Evolutionary conservation across 805 yeast species (phyloP), one percentile per base, ranked within the genome.

Genomic region (Pichia heedii): DNA sequence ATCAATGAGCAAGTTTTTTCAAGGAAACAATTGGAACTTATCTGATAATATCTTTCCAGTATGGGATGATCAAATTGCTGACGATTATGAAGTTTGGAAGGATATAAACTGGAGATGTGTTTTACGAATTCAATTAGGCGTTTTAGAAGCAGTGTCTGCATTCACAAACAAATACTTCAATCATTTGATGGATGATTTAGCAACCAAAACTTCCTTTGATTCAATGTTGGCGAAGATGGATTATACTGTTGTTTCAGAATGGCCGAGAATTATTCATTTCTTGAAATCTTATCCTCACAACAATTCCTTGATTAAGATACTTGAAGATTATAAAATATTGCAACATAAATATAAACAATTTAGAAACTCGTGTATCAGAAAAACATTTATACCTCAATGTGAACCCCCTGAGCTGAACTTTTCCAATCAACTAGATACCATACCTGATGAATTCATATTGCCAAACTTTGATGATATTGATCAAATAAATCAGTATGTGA

Each of bases 111-210:
- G 81, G 71, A 72, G 71, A 37, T 71, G 77, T 43, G 79, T 85
- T 37, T 79, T 83, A 11, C 85, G 81, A 55, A 84, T 89, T 36
- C 93, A 88, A 56, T 69, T 83, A 33, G 94, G 94, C 34, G 77
- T 88, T 27, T 66, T 88, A 46, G 94, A 85, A 56, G 85, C 87
- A 0, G 65, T 87, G 44, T 71, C 78, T 36, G 73, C 81, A 26
- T 71, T 94, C 60, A 76, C 86, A 19, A 71, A 76, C 37, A 80
- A 81, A 51, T 85, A 83, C 56, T 88, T 81, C 58, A 63, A 74
- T 24, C 93, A 85, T 56, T 85, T 89, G 55, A 71, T 81, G 4
- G 83, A 79, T 56, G 85, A 83, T 52, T 56, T 81, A 48, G 61
- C 65, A 12, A 78, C 81, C 53, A 78, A 82, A 51, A 65, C 68